Evolutionary conservation across 1,139 yeast species (phyloP).

Genomic region (Candida albicans): DNA sequence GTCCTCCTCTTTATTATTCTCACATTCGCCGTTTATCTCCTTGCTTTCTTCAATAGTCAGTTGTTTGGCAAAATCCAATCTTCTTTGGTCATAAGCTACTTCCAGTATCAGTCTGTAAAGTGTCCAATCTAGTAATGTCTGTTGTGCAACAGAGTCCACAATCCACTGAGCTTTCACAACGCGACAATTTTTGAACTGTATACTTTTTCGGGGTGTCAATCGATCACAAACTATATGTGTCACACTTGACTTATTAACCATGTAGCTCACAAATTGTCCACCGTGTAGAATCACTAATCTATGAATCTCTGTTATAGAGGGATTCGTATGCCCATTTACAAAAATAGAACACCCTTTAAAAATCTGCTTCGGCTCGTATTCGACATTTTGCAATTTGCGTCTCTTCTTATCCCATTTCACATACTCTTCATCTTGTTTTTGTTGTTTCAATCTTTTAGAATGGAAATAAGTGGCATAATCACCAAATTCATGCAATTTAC

Average conservation of each 20-base stretch:
- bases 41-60: slow-evolving; percentile 2
- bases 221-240: slow-evolving; percentile 84
- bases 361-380: slow-evolving; percentile 30
- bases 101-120: slow-evolving; percentile 57
- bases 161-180: slow-evolving; percentile 89
- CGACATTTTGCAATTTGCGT: slow-evolving; percentile 25
- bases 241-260: slow-evolving; percentile 68
- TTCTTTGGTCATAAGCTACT: slow-evolving; percentile 50
- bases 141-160: slow-evolving; percentile 54
- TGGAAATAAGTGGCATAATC: slow-evolving; percentile 69
- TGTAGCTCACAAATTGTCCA: slow-evolving; percentile 69
- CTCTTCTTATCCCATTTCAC: slow-evolving; percentile 50
- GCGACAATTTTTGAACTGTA: slow-evolving; percentile 63
- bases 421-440: slow-evolving; percentile 57
- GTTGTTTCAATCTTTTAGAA: slow-evolving; percentile 68
- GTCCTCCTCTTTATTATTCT: slow-evolving; percentile 3
- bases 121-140: slow-evolving; percentile 63
- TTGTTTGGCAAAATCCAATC: slow-evolving; percentile 26
- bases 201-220: slow-evolving; percentile 71
- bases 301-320: slow-evolving; percentile 72
- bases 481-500: slow-evolving; percentile 56
- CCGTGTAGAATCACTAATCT: slow-evolving; percentile 74
- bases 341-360: slow-evolving; percentile 66
- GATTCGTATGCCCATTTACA: slow-evolving; percentile 85
- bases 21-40: slow-evolving; percentile 7